phyloP scores from a whole-genome alignment of 169 alveolate species.

The Eimeria necatrix region DNA sequence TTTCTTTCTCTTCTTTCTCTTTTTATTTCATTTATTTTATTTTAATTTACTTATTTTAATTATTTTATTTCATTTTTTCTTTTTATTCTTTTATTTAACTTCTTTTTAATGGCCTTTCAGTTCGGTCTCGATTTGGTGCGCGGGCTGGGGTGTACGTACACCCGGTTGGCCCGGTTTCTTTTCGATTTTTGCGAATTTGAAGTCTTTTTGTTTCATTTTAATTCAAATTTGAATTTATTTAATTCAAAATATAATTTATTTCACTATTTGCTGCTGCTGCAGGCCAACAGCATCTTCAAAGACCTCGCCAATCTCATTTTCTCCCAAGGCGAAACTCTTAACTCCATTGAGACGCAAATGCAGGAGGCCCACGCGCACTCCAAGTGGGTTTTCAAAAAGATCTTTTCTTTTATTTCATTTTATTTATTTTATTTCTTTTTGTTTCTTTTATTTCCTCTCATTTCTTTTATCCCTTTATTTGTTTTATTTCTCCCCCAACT shows the following conservation, averaged over 20 bases:
- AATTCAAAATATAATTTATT: too few relatives aligned
- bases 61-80: too few relatives aligned
- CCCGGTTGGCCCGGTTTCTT: not conserved
- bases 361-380: slow-evolving; percentile 63
- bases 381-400: not conserved
- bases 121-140: not conserved
- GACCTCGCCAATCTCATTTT: slow-evolving; percentile 64
- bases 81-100: too few relatives aligned
- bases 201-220: not conserved
- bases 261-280: not conserved
- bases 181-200: too few relatives aligned
- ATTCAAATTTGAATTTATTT: too few relatives aligned
- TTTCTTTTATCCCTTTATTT: not conserved
- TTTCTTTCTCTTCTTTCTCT: too few relatives aligned
- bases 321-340: slow-evolving; percentile 37
- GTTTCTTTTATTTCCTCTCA: not conserved
- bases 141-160: not conserved
- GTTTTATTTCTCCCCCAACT: not conserved
- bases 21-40: not conserved
- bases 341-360: slow-evolving; percentile 67
- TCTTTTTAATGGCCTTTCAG: too few relatives aligned
- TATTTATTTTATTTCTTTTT: not conserved
- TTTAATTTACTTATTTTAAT: too few relatives aligned
- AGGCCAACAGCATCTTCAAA: slow-evolving; percentile 71
- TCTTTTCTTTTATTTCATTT: not conserved